Percentiles rank a stretch among this genome's conserved stretches.
Conservation (phyloP, 2,329 filamentous ascomycete species). For the Xylariaceae sp. region DNA sequence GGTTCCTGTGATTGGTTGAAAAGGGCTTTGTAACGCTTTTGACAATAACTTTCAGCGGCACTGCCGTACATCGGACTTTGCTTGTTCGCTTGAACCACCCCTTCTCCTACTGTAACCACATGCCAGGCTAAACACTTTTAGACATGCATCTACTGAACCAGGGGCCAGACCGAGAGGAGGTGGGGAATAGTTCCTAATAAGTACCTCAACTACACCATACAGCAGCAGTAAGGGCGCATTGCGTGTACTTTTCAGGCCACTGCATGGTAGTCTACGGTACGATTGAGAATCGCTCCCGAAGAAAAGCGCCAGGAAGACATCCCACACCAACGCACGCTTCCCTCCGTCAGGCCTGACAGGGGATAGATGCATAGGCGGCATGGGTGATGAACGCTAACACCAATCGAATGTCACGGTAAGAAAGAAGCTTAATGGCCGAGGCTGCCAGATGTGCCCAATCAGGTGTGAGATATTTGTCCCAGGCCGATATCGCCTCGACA, state of each 20-base stretch:
- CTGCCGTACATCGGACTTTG: conserved; percentile 28
- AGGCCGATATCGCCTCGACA: conserved; percentile 25
- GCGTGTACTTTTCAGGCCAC: neutral
- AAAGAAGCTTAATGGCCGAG: conserved; percentile 19
- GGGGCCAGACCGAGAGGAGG: neutral
- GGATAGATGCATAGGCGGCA: neutral
- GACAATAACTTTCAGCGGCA: conserved; percentile 15
- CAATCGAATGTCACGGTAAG: conserved; percentile 14
- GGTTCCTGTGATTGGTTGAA: conserved; percentile 15
- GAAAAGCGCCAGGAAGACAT: neutral
- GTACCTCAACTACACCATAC: neutral
- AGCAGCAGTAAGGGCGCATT: neutral
- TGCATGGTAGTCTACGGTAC: neutral
- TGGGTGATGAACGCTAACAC: conserved; percentile 2
- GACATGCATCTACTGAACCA: neutral
- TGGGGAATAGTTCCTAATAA: no score
- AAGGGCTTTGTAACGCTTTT: conserved; percentile 20
- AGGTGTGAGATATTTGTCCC: conserved; percentile 11
- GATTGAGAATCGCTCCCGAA: neutral
- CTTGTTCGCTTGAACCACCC: conserved; percentile 1
- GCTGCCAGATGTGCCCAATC: conserved; percentile 21
- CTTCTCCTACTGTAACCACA: neutral
- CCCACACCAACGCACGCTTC: neutral
- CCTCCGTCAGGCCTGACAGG: no score
- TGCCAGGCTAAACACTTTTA: neutral